Evolutionary conservation across 2,329 filamentous ascomycete species (phyloP).

Genomic region (Aureobasidium vineae): DNA sequence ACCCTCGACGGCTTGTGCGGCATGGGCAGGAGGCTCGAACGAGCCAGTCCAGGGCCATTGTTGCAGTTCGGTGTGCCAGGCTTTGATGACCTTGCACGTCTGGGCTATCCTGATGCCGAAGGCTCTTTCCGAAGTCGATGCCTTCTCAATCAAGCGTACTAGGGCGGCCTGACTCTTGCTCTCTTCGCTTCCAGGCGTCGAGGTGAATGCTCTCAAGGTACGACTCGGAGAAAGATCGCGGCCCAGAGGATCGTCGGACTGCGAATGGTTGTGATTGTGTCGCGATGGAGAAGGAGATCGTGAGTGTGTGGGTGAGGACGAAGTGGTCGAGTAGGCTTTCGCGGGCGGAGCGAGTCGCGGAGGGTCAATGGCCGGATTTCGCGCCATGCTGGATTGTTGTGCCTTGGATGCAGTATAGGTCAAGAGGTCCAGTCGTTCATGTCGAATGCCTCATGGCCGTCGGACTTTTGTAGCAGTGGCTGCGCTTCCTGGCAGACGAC

Average conservation of each 20-base stretch:
- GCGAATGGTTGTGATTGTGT: constrained; percentile 31
- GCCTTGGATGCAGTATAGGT: background rate
- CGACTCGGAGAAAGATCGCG: constrained; percentile 60
- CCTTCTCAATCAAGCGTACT: constrained; percentile 58
- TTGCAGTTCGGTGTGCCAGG: constrained; percentile 72
- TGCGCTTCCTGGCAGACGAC: background rate
- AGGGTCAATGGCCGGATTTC: constrained; percentile 36
- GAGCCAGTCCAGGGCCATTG: constrained; percentile 59
- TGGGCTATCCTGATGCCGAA: constrained; percentile 69
- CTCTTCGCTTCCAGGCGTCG: constrained; percentile 34
- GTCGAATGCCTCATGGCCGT: background rate
- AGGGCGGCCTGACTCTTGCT: constrained; percentile 41
- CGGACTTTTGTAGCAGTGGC: constrained; percentile 1
- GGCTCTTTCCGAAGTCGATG: constrained; percentile 65
- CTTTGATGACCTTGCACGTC: constrained; percentile 67
- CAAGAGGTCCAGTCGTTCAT: background rate
- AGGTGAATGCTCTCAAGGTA: constrained; percentile 61
- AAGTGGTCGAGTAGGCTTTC: constrained; percentile 10
- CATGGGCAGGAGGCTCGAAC: constrained; percentile 43
- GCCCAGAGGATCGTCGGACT: constrained; percentile 49
- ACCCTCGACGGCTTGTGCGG: constrained; percentile 36
- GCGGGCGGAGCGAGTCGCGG: constrained; percentile 28
- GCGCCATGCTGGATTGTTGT: constrained; percentile 28
- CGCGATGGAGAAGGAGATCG: constrained; percentile 34
- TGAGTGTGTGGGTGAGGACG: constrained; percentile 31